Evolutionary conservation across 345 rosid genomes (phyloP).

Genomic region (Garcia nutans): DNA sequence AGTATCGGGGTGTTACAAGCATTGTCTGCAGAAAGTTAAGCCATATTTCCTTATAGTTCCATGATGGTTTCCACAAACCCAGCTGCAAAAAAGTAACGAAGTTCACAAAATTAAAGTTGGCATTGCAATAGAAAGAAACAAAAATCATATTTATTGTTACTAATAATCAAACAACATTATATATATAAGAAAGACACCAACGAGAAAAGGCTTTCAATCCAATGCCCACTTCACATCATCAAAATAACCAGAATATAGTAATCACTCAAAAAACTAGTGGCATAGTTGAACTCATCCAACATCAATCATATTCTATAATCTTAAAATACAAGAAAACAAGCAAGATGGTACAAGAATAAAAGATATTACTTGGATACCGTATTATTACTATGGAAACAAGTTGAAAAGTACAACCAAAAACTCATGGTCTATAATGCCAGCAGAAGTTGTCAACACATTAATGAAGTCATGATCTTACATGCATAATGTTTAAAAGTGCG

Average conservation of each 20-base stretch:
- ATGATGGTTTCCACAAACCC: constrained; percentile 55
- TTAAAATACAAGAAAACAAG: no score
- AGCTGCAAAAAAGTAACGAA: constrained; percentile 25
- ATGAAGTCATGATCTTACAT: no score
- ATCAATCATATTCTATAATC: no score
- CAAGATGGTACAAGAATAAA: no score
- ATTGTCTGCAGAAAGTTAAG: constrained; percentile 52
- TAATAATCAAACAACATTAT: background rate
- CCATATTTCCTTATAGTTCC: constrained; percentile 50
- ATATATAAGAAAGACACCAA: background rate
- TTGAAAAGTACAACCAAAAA: constrained; percentile 14
- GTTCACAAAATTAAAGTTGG: background rate
- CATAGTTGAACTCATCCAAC: no score
- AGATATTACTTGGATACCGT: no score
- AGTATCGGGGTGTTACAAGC: no score
- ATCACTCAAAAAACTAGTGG: no score
- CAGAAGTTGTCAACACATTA: constrained; percentile 38
- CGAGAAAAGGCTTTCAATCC: no score
- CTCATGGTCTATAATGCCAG: constrained; percentile 38
- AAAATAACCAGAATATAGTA: no score
- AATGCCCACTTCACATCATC: no score
- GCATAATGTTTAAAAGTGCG: no score
- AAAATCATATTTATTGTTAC: background rate
- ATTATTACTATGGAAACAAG: constrained; percentile 14
- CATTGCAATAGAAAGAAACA: background rate